Percentiles rank a stretch among this genome's conserved stretches.
phyloP scores from a whole-genome alignment of 2,329 filamentous ascomycete species.

The Trichoderma sp. region DNA sequence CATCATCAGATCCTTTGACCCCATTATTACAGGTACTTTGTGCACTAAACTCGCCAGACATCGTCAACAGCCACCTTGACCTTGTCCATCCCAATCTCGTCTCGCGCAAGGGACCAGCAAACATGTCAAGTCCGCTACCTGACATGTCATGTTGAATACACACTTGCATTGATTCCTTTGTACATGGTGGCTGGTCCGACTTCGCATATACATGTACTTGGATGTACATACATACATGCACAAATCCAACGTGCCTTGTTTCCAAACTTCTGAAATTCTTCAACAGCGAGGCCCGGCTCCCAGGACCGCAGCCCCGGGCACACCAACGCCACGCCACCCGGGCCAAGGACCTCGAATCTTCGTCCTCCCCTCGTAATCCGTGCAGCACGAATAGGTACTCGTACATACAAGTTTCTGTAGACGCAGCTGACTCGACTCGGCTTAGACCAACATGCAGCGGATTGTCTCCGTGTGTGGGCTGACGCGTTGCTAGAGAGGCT shows the following conservation, averaged over 20 bases:
- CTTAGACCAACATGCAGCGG: not conserved
- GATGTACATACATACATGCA: not conserved
- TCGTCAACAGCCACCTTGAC: not conserved
- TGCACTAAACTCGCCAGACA: not conserved
- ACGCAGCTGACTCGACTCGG: not conserved
- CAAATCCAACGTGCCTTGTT: not conserved
- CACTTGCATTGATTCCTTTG: not conserved
- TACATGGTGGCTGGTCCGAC: not conserved
- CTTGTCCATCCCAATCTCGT: not conserved
- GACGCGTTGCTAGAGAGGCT: conserved; percentile 12
- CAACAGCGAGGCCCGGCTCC: not conserved
- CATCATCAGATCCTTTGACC: not conserved
- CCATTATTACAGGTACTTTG: not conserved
- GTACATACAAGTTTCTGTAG: not conserved
- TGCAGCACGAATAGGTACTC: not conserved
- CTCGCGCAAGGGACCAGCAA: not conserved
- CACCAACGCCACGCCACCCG: not conserved
- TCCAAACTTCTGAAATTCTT: not conserved
- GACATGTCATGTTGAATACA: not conserved
- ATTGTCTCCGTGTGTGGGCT: conserved; percentile 12
- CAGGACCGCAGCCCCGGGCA: not conserved
- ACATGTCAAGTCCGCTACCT: not conserved
- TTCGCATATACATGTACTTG: not conserved
- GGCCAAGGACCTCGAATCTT: not conserved
- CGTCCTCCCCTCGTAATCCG: not conserved